A percentile compares a stretch with the other conserved stretches of the same genome.
These are phyloP conservation scores for Russula emetica DNA, from an alignment of 768 basidiomycete genomes.

Conservation along the genomic window DNA sequence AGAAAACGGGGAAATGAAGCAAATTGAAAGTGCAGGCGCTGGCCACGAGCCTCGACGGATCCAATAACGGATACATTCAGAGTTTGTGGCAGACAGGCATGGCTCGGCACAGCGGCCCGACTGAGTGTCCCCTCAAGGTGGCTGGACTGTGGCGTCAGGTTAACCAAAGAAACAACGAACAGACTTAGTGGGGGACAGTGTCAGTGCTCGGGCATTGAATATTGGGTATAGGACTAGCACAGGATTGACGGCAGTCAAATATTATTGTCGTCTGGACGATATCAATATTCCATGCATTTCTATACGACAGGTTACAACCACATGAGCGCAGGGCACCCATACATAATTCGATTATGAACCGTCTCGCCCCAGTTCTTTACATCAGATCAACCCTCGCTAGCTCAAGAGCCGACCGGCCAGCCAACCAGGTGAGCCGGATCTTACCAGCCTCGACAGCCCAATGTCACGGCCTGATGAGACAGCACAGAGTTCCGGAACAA, in stretches of 20 bases:
- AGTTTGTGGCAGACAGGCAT: neutral
- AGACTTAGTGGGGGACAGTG: no score
- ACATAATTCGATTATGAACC: slow-evolving; percentile 16
- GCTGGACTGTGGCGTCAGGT: no score
- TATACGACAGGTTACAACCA: neutral
- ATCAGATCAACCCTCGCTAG: slow-evolving; percentile 22
- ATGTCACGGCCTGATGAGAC: neutral
- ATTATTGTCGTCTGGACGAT: neutral
- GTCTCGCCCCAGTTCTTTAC: slow-evolving; percentile 17
- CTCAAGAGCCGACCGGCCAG: neutral
- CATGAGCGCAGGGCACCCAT: neutral
- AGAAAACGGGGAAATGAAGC: slow-evolving; percentile 4
- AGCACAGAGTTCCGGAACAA: slow-evolving; percentile 3
- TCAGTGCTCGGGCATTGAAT: no score
- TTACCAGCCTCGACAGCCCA: neutral
- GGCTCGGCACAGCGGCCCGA: slow-evolving; percentile 21
- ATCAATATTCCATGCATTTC: slow-evolving; percentile 7
- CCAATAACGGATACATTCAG: slow-evolving; percentile 1
- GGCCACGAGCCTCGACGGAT: slow-evolving; percentile 7
- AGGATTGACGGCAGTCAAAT: slow-evolving; percentile 1
- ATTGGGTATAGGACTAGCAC: neutral
- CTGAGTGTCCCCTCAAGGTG: neutral
- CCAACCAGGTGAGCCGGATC: neutral
- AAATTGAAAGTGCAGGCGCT: slow-evolving; percentile 6
- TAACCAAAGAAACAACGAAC: no score